Evolutionary conservation across 2,329 filamentous ascomycete genomes (phyloP), one percentile per base, ranked within the genome.

Genomic region (Fonsecaea pugnacius): DNA sequence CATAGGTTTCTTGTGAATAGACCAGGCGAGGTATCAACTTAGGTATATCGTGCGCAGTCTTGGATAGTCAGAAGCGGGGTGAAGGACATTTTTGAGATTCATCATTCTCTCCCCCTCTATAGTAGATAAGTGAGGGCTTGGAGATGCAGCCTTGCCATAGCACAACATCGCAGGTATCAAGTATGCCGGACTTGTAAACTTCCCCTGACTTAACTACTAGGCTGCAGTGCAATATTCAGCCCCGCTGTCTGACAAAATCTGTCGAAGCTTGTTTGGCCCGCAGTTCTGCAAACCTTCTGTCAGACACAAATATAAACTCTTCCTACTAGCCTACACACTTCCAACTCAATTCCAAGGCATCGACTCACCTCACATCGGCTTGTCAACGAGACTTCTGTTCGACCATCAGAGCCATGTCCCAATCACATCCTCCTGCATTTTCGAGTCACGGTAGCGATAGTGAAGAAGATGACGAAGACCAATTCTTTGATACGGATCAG

Each of bases 401-500:
- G 18, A 48, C 43, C 5, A 18, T 48, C 43, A 27, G 14, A 27
- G 14, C 27, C 6, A 48, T 48, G 43, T 48, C 43, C 16, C 10
- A 48, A 9, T 48, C 18, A 48, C 4, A 48, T 27, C 10, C 21
- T 4, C 21, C 9, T 48, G 10, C 43, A 27, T 18, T 14, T 27
- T 24, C 18, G 9, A 14, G 21, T 48, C 18, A 16, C 3, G 21
- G 18, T 14, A 8, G 10, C 10, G 43, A 48, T 24, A 12, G 18
- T 27, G 18, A 27, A 12, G 21, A 27, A 6, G 46, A 16, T 32
- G 35, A 54, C 21, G 58, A 60, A 48, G 60, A 58, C 48, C 60
- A 62, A 40, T 3, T 38, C 8, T 65, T 67, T 12, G 48, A 65
- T 16, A 32, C 38, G 9, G 33, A 61, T 21, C 53, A 50, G 2